Base-by-base conservation (phyloP, 768 basidiomycete species). In the Dacryopinax primogenitus region DNA sequence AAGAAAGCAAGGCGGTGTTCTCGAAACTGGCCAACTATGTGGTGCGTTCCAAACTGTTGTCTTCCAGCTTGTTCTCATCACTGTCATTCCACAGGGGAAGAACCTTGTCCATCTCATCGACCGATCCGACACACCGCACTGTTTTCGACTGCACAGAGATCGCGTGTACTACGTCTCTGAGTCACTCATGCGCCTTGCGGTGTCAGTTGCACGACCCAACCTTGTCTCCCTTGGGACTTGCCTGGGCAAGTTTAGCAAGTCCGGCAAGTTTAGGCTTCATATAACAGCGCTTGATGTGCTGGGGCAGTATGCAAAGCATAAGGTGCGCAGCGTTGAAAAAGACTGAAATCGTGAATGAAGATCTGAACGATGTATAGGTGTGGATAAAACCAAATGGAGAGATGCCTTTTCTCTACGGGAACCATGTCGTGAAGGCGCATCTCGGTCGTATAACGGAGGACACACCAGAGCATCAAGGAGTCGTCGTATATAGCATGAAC, bases 321-420 rank as follows among this genome's bases (percentile, higher is more conserved):
- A 99, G 83, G 96, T 92, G 67, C 64, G 78, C 71, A 26, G 21
- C 3, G 34, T 39, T 64, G 23, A 37, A n/a, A 3, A 35, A 3
- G 62, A 15, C 11, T 18, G 62, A 11, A 3, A 28, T n/a, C 6
- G 6, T 11, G 41, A 3, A 18, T 44, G 41, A 15, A 18, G 41
- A 44, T 44, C 6, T 23, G 41, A 23, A 44, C 18, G 23, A 63
- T 13, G 67, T 33, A 2, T 66, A 97, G 95, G 84, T 98, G 18
- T 99, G 96, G 96, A 92, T 99, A 74, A 99, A 99, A 76, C 87
- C 94, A 28, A 95, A 98, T 69, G 96, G 96, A 72, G 96, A 99
- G 77, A 95, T 99, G 87, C 96, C 96, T 0, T 99, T 95, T 81
- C 78, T 99, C 36, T 99, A 99, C 72, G 96, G 96, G 65, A 99